Percentiles rank a stretch among this genome's conserved stretches.
These are phyloP conservation scores for Peterozyma toletana DNA, from an alignment of 805 yeast species.

Conservation along the genomic window DNA sequence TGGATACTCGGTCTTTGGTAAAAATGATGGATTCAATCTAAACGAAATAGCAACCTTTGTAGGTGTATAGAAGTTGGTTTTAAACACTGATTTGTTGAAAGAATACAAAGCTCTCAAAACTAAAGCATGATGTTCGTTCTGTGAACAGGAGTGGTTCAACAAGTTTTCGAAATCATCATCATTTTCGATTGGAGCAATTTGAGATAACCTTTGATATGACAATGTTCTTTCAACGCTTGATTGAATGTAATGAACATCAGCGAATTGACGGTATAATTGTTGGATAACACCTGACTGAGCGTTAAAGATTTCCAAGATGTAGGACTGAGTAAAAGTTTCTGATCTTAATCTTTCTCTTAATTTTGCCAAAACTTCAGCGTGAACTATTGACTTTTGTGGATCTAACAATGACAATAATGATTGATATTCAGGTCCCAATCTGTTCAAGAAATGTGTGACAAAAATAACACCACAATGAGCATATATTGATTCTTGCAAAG, in stretches of 20 bases:
- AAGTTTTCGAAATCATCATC: conserved; percentile 69
- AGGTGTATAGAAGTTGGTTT: conserved; percentile 90
- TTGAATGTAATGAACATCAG: conserved; percentile 80
- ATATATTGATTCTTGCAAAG: conserved; percentile 90
- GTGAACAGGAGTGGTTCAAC: conserved; percentile 63
- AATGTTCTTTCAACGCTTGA: conserved; percentile 67
- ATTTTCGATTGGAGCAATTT: conserved; percentile 64
- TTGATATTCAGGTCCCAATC: conserved; percentile 86
- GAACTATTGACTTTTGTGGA: conserved; percentile 50
- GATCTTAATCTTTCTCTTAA: conserved; percentile 86
- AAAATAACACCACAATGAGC: conserved; percentile 92
- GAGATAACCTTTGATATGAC: conserved; percentile 80
- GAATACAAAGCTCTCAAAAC: conserved; percentile 76
- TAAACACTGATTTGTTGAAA: conserved; percentile 81
- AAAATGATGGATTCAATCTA: conserved; percentile 79
- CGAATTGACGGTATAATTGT: conserved; percentile 84
- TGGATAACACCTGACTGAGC: conserved; percentile 65
- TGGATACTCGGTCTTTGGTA: conserved; percentile 84
- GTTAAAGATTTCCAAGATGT: conserved; percentile 70
- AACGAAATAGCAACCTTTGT: conserved; percentile 94
- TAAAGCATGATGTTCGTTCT: conserved; percentile 70
- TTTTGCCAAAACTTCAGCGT: conserved; percentile 68
- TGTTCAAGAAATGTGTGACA: conserved; percentile 89
- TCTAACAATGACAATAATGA: conserved; percentile 61
- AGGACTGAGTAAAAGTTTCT: conserved; percentile 86